phyloP scores from a whole-genome alignment of 352 stramenopile species.

The Pythium scleroteichum region DNA sequence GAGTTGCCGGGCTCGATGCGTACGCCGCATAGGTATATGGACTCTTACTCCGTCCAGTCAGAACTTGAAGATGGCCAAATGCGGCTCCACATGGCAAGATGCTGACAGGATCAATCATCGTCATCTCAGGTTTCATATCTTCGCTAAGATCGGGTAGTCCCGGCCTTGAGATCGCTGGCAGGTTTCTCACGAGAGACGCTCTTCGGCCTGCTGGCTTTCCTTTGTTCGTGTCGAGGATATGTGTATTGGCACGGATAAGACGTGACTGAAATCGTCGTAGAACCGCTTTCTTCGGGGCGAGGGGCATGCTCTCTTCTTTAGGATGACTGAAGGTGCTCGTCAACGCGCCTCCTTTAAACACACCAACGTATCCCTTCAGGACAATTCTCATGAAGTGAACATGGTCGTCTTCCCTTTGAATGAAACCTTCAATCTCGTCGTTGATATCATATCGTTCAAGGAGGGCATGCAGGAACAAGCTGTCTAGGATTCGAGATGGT shows the following conservation, averaged over 20 bases:
- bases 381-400: conserved; percentile 38
- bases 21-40: conserved; percentile 45
- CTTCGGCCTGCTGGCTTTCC: conserved; percentile 11
- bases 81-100: conserved; percentile 36
- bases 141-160: neutral
- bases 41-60: conserved; percentile 35
- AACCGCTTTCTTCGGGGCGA: conserved; percentile 22
- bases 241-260: conserved; percentile 32
- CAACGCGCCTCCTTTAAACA: conserved; percentile 35
- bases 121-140: neutral
- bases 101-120: conserved; percentile 34
- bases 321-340: neutral
- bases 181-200: conserved; percentile 11
- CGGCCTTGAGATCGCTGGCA: neutral
- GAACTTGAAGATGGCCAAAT: conserved; percentile 47
- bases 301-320: neutral
- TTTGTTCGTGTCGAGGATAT: conserved; percentile 16
- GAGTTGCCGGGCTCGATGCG: conserved; percentile 9
- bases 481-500: conserved; percentile 30
- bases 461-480: conserved; percentile 34
- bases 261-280: conserved; percentile 36
- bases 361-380: conserved; percentile 44
- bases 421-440: conserved; percentile 31
- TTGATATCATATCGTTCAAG: conserved; percentile 33
- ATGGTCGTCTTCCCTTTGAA: conserved; percentile 39